Conservation (phyloP, 179 eudicot genomes). For the Silene noctiflora region DNA sequence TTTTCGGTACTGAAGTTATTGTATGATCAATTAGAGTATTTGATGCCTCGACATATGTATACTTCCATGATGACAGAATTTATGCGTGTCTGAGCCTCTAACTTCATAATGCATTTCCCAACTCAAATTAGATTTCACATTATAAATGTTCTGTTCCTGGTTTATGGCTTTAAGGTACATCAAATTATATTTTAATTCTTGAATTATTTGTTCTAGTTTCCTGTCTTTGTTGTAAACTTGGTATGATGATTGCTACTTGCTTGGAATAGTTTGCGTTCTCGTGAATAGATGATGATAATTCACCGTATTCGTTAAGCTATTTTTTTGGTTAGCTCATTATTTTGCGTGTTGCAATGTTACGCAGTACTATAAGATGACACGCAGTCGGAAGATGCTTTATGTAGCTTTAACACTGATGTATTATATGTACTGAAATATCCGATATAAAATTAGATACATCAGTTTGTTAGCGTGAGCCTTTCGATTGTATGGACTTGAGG, state of each 20-base stretch:
- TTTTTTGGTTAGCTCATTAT: too few relatives aligned
- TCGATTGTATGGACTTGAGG: background rate
- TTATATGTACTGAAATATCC: background rate
- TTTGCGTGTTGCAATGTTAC: too few relatives aligned
- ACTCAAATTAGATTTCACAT: background rate
- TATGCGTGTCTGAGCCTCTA: slow-evolving; percentile 41
- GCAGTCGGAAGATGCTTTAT: too few relatives aligned
- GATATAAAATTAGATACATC: background rate
- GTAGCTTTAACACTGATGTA: background rate
- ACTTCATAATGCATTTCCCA: background rate
- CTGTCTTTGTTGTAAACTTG: too few relatives aligned
- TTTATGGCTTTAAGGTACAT: background rate
- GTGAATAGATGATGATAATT: too few relatives aligned
- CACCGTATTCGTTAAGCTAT: too few relatives aligned
- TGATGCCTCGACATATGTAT: slow-evolving; percentile 18
- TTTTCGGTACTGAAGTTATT: slow-evolving; percentile 35
- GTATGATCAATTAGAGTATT: slow-evolving; percentile 26
- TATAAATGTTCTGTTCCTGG: background rate
- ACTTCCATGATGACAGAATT: slow-evolving; percentile 33
- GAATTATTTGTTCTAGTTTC: too few relatives aligned
- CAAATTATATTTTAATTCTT: background rate
- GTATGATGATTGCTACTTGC: too few relatives aligned
- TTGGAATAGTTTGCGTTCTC: too few relatives aligned
- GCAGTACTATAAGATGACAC: too few relatives aligned
- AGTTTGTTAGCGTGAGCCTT: background rate